phyloP scores from a whole-genome alignment of 176 grass and related monocot genomes.

The Eragrostis curvula region DNA sequence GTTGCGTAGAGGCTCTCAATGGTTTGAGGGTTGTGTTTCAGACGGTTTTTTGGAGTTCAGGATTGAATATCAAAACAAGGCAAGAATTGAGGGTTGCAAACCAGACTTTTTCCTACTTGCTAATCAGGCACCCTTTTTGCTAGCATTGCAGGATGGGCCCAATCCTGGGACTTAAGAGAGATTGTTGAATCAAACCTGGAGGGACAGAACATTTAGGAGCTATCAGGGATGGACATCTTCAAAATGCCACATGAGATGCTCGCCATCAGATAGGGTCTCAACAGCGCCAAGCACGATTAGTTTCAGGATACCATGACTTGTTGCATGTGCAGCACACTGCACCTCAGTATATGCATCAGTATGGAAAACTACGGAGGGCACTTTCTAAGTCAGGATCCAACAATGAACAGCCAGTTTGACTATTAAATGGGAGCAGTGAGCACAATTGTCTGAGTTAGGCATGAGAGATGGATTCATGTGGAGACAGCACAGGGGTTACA shows the following conservation, averaged over 20 bases:
- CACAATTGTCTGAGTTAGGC: not conserved
- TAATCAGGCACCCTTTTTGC: not conserved
- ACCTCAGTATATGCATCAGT: not conserved
- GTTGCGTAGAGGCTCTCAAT: too few species aligned
- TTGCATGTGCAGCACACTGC: not conserved
- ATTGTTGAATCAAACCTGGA: not conserved
- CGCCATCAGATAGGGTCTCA: not conserved
- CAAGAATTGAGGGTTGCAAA: too few species aligned
- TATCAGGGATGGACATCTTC: not conserved
- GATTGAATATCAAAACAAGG: too few species aligned
- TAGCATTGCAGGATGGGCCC: not conserved
- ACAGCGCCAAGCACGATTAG: not conserved
- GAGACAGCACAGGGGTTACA: not conserved
- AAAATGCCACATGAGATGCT: not conserved
- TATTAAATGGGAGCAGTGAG: not conserved
- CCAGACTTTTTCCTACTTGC: not conserved
- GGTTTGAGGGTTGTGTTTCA: too few species aligned
- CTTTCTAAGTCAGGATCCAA: not conserved
- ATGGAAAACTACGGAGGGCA: not conserved
- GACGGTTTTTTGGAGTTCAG: too few species aligned
- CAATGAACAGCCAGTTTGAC: not conserved
- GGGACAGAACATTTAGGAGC: not conserved
- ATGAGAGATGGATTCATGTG: not conserved
- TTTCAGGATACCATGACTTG: not conserved
- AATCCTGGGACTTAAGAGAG: not conserved